Evolutionary conservation across 257 asterid species (phyloP), one percentile per base, ranked within the genome.

Genomic region (Solanum phureja): DNA sequence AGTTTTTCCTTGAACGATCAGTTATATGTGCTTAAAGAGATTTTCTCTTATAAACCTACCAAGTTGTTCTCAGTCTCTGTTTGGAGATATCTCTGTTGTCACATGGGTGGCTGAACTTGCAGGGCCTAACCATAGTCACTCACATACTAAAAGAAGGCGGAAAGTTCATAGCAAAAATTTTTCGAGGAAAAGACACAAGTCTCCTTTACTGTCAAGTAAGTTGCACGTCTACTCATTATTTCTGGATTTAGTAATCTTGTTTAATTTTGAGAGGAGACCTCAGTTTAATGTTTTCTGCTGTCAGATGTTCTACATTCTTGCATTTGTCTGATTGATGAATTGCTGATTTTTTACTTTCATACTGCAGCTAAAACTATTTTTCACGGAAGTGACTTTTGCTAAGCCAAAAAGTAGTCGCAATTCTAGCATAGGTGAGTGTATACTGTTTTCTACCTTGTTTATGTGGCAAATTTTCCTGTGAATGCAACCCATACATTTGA

Each of bases 341-440:
- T 75, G 35, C 64, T 90, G 68, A 74, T 84, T 46, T 86, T 74
- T 90, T 87, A 49, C 86, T 84, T 90, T 87, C 79, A n/a, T 87
- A 46, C 87, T 87, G 94, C 97, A 95, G 98, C 93, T 97, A 75
- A 96, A 97, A 89, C 91, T 95, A 86, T 97, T 97, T 88, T 97
- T 97, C 92, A 90, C 95, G 0, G 96, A 97, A 89, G 99, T 97
- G 71, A 96, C 99, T 81, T 95, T 97, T 87, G 99, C 99, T 18
- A 97, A 97, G 92, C 99, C 99, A 29, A 96, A 97, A 93, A 97
- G 99, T 94, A 97, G 99, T 84, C 99, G 98, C 24, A 97, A 96
- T 91, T 97, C 98, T 86, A 97, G 99, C 92, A 97, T 97, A 90
- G 99, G 99, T 97, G 89, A 90, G 88, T 16, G 34, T 29, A 83